Evolutionary conservation across 2,329 filamentous ascomycete species (phyloP), one percentile per base, ranked within the genome.

Genomic region (Rhynchosporium graminicola): DNA sequence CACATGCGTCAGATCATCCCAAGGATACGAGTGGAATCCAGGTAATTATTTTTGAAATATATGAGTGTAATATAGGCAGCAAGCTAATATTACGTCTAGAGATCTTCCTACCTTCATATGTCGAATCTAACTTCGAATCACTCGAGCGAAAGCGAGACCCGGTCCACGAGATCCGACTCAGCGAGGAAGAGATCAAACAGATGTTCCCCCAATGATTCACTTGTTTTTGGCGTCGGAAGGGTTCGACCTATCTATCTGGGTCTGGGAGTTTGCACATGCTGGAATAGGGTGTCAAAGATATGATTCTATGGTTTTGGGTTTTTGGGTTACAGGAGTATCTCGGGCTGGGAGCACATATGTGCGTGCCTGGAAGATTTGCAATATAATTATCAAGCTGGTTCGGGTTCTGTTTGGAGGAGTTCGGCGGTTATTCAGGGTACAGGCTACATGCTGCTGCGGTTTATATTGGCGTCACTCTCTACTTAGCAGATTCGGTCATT

Each of bases 1-100:
- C 67, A 90, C 89, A 28, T 94, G 91, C 74, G 85, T 93, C 57
- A 87, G 90, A 65, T 88, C 87, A 5, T 89, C 87, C 72, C 90
- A 94, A 76, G 90, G 90, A 62, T 94, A 92, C 72, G 86, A 87
- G 65, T 94, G 90, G 90, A 93, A 93, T 75, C 89, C 90, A 75
- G 87, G 87, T 88, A 78, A 60, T 77, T 71, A 28, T 33, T 48
- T 29, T 40, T 45, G 51, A 55, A 2, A 47, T 29, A 20, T 40
- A 1, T 45, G 20, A 20, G 26, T 12, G 26, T 15, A 31, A 20
- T 6, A 13, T 7, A 57, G 57, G 26, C 33, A 60, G 57, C 15
- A 42, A 26, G 31, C 46, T 62, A 42, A 57, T n/a, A 47, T 51
- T 55, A 38, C 40, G 20, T 60, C 8, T 67, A 89, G 90, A 93